Percentiles rank a stretch among this genome's conserved stretches.
Evolutionary conservation across 257 asterid genomes (phyloP).

Genomic region (Lavandula angustifolia): DNA sequence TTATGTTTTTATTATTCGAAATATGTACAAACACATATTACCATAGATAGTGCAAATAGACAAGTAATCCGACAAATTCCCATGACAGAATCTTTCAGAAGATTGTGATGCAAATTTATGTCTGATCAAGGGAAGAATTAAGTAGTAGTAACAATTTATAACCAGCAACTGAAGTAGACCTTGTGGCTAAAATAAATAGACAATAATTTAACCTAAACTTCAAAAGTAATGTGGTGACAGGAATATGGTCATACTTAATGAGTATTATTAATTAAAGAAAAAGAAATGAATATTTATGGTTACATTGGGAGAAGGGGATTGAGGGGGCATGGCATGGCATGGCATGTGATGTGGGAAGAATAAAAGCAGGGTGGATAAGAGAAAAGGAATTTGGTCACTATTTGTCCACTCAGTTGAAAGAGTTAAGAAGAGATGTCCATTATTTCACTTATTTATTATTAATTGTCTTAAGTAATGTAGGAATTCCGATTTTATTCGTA

Average conservation of each 20-base stretch:
- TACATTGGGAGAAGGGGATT: slow-evolving; percentile 45
- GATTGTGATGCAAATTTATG: slow-evolving; percentile 44
- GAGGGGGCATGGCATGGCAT: slow-evolving; percentile 49
- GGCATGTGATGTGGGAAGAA: slow-evolving; percentile 51
- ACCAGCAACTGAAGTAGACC: slow-evolving; percentile 26
- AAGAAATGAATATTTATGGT: slow-evolving; percentile 25
- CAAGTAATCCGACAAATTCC: slow-evolving; percentile 45
- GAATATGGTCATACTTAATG: slow-evolving; percentile 33
- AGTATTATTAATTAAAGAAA: not conserved
- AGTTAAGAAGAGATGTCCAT: slow-evolving; percentile 29
- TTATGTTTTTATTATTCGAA: too few species aligned
- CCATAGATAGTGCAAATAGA: too few species aligned
- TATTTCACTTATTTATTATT: not conserved
- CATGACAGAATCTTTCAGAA: slow-evolving; percentile 47
- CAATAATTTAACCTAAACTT: too few species aligned
- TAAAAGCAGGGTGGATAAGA: slow-evolving; percentile 40
- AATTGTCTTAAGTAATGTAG: too few species aligned
- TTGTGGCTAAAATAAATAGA: not conserved
- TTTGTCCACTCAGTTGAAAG: slow-evolving; percentile 39
- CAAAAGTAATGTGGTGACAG: too few species aligned
- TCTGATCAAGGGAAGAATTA: slow-evolving; percentile 29
- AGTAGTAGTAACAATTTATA: slow-evolving; percentile 4
- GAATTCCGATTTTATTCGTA: too few species aligned
- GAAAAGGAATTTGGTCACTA: slow-evolving; percentile 52
- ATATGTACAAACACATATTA: too few species aligned